Evolutionary conservation across 1,284 basidiomycete genomes (phyloP).

Genomic region (Papiliotrema terrestris): DNA sequence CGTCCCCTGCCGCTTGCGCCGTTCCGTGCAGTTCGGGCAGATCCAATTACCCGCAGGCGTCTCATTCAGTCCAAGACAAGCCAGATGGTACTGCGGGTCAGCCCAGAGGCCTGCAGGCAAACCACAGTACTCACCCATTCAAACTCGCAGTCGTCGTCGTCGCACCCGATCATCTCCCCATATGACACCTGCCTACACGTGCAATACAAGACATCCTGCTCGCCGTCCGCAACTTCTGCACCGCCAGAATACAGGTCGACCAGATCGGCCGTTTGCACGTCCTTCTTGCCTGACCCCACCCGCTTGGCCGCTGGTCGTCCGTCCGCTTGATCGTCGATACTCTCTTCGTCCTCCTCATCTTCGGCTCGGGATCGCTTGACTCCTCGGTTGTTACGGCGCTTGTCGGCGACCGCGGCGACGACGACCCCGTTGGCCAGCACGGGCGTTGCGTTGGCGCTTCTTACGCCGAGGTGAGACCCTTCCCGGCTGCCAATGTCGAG

Average conservation of each 20-base stretch:
- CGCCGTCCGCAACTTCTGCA: conserved; percentile 31
- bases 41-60: conserved; percentile 77
- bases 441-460: conserved; percentile 16
- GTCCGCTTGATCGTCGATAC: conserved; percentile 25
- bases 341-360: conserved; percentile 36
- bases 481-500: conserved; percentile 20
- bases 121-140: conserved; percentile 80
- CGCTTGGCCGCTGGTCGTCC: conserved; percentile 14
- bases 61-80: conserved; percentile 67
- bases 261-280: neutral
- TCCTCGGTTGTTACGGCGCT: conserved; percentile 10
- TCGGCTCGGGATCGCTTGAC: conserved; percentile 28
- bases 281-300: neutral
- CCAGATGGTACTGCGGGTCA: conserved; percentile 70
- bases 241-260: conserved; percentile 1
- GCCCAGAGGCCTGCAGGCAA: neutral
- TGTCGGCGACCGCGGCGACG: neutral
- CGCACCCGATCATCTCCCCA: conserved; percentile 95
- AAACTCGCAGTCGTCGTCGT: conserved; percentile 74
- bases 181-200: conserved; percentile 70
- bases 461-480: conserved; percentile 9
- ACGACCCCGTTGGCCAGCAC: conserved; percentile 4
- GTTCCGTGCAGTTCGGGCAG: conserved; percentile 58
- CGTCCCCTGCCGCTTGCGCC: conserved; percentile 32
- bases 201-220: conserved; percentile 66